These are phyloP conservation scores for Gastrodia elata DNA, from an alignment of 106 monocot species.

Conservation along the genomic window DNA sequence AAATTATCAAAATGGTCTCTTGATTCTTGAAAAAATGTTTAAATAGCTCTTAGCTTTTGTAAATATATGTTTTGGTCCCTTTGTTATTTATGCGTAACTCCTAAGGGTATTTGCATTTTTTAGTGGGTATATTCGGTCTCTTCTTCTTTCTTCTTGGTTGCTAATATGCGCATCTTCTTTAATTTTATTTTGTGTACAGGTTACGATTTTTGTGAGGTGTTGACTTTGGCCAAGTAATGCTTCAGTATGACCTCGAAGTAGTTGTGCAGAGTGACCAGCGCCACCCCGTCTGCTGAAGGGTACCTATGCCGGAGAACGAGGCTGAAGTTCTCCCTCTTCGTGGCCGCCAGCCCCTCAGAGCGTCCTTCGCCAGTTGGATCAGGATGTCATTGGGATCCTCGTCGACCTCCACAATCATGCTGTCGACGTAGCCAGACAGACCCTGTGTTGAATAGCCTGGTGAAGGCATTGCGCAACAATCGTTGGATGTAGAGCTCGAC, in stretches of 20 bases:
- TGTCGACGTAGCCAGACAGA: constrained; percentile 20
- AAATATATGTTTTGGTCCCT: too few relatives aligned
- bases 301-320: constrained; percentile 60
- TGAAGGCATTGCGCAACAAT: constrained; percentile 45
- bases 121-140: too few relatives aligned
- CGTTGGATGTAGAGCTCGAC: constrained; percentile 43
- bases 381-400: constrained; percentile 40
- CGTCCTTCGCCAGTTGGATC: constrained; percentile 48
- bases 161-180: too few relatives aligned
- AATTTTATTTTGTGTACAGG: too few relatives aligned
- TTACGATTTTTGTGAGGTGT: constrained; percentile 41
- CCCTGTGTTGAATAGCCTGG: constrained; percentile 57
- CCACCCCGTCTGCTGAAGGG: constrained; percentile 40
- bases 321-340: constrained; percentile 61
- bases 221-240: constrained; percentile 54
- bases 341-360: constrained; percentile 55
- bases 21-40: too few relatives aligned
- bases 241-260: constrained; percentile 61
- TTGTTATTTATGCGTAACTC: too few relatives aligned
- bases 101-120: too few relatives aligned
- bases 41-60: too few relatives aligned
- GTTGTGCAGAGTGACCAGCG: constrained; percentile 60
- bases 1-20: too few relatives aligned
- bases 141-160: too few relatives aligned
- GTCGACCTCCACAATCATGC: constrained; percentile 48